A percentile compares a stretch with the other conserved stretches of the same genome.
These are phyloP conservation scores for Dryadomyces quercus-mongolicae DNA, from an alignment of 2,329 filamentous ascomycete species.

Conservation along the genomic window DNA sequence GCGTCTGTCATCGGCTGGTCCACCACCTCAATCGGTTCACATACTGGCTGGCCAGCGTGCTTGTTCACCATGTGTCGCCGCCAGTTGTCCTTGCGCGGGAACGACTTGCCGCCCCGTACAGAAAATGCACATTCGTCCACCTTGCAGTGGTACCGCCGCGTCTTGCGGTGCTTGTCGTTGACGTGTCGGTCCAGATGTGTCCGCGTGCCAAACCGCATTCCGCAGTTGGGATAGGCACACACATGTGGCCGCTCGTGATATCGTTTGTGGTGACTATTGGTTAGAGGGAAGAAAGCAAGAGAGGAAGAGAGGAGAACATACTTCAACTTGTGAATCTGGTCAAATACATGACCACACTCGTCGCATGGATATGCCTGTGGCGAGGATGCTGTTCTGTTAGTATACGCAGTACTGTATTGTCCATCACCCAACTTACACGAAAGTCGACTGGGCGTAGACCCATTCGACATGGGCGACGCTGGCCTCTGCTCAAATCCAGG, in stretches of 20 bases:
- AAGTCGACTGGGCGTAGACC: slow-evolving; percentile 12
- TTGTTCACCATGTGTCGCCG: slow-evolving; percentile 50
- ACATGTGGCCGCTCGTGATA: slow-evolving; percentile 46
- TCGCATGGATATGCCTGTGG: slow-evolving; percentile 24
- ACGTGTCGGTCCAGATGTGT: slow-evolving; percentile 50
- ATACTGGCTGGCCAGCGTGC: slow-evolving; percentile 26
- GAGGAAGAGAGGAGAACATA: slow-evolving; percentile 16
- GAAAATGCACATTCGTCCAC: slow-evolving; percentile 43
- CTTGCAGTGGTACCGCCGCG: slow-evolving; percentile 46
- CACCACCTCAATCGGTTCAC: slow-evolving; percentile 31
- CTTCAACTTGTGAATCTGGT: slow-evolving; percentile 49
- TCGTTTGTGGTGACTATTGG: slow-evolving; percentile 42
- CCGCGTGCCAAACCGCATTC: slow-evolving; percentile 47
- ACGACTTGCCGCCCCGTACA: slow-evolving; percentile 42
- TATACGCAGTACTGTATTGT: slow-evolving; percentile 13
- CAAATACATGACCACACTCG: slow-evolving; percentile 34
- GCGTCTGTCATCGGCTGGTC: slow-evolving; percentile 23
- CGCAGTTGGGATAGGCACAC: slow-evolving; percentile 31
- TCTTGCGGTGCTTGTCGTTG: slow-evolving; percentile 49
- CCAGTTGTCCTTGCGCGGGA: slow-evolving; percentile 52
- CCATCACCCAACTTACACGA: slow-evolving; percentile 15
- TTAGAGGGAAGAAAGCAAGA: background rate
- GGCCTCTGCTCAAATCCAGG: slow-evolving; percentile 16
- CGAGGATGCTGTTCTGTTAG: slow-evolving; percentile 12
- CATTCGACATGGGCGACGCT: slow-evolving; percentile 25